Evolutionary conservation across 345 rosid species (phyloP).

Genomic region (Pelargonium nanum): DNA sequence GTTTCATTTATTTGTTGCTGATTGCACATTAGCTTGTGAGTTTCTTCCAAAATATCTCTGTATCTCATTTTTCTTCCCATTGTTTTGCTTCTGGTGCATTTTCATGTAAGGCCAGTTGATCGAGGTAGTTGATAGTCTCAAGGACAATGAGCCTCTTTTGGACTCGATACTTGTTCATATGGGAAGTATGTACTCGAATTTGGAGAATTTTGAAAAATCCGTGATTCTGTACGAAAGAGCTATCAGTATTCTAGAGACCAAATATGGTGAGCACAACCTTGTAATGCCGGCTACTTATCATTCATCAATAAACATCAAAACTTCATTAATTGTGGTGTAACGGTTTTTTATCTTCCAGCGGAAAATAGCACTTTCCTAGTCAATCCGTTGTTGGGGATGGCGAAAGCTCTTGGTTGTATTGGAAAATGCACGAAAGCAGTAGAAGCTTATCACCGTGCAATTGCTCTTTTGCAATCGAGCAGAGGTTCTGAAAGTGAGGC

Average conservation of each 20-base stretch:
- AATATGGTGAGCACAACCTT: conserved; percentile 34
- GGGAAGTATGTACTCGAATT: conserved; percentile 68
- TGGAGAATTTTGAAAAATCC: conserved; percentile 64
- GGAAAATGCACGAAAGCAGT: conserved; percentile 52
- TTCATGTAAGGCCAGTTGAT: conserved; percentile 42
- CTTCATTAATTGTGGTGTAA: not conserved
- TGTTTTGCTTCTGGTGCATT: conserved; percentile 11
- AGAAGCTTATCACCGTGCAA: conserved; percentile 38
- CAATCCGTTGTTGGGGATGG: conserved; percentile 67
- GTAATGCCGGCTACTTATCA: no score
- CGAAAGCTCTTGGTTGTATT: conserved; percentile 54
- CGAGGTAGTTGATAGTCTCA: conserved; percentile 35
- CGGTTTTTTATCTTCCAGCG: conserved; percentile 29
- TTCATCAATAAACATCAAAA: not conserved
- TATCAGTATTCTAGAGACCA: conserved; percentile 37
- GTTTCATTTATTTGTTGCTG: no score
- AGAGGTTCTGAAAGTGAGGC: conserved; percentile 69
- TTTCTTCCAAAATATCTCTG: no score
- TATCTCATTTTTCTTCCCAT: not conserved
- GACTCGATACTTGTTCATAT: conserved; percentile 64
- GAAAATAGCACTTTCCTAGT: conserved; percentile 41
- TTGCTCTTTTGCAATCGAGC: conserved; percentile 48
- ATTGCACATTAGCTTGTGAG: no score
- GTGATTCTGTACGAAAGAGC: conserved; percentile 40
- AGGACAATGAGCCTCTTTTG: conserved; percentile 49